Conservation (phyloP, 768 basidiomycete species). For the Collybia nuda region DNA sequence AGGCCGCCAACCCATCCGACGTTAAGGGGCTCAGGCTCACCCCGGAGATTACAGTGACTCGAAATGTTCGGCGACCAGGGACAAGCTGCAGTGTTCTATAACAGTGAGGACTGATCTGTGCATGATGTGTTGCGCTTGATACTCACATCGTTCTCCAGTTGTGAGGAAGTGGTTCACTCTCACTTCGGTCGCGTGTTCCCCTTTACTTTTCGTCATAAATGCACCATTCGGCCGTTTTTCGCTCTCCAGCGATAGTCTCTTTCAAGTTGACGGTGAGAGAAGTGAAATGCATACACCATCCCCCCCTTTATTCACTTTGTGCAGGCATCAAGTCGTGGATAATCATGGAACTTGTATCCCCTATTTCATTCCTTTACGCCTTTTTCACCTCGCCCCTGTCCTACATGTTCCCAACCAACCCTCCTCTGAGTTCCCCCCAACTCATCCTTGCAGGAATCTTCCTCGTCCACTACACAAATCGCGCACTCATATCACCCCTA, state of each 20-base stretch:
- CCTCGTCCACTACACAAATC: conserved; percentile 80
- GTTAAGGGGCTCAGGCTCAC: too few species aligned
- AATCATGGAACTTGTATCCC: conserved; percentile 71
- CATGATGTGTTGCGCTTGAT: not conserved
- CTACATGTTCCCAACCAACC: conserved; percentile 23
- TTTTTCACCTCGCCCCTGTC: conserved; percentile 52
- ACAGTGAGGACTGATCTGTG: not conserved
- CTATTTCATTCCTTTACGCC: conserved; percentile 49
- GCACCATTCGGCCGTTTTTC: conserved; percentile 10
- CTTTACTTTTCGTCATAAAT: conserved; percentile 6
- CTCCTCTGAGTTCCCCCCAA: conserved; percentile 37
- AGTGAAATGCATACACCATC: not conserved
- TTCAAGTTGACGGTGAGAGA: conserved; percentile 8
- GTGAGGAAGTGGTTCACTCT: conserved; percentile 10
- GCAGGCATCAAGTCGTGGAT: conserved; percentile 60
- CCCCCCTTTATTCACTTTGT: not conserved
- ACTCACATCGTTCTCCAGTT: not conserved
- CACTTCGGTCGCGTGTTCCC: not conserved
- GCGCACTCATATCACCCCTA: conserved; percentile 76
- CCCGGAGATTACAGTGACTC: too few species aligned
- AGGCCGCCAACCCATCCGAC: too few species aligned
- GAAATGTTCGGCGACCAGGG: too few species aligned
- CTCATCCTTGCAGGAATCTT: conserved; percentile 57
- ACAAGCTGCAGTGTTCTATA: too few species aligned
- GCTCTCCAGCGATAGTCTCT: conserved; percentile 6